Conservation (phyloP, 2,329 filamentous ascomycete species). For the Cadophora malorum region DNA sequence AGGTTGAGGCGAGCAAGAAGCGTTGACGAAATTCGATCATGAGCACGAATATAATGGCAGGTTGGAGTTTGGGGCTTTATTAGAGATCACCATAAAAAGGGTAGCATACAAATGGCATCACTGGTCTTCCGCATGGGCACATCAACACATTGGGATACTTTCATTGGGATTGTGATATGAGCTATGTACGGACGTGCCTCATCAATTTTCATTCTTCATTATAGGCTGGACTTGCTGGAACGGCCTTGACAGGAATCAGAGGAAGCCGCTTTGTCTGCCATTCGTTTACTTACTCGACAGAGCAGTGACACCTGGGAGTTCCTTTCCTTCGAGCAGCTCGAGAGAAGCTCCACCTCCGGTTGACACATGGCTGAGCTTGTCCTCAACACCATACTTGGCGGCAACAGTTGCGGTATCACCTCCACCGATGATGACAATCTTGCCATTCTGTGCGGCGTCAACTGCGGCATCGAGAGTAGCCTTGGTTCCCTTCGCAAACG, state of each 20-base stretch:
- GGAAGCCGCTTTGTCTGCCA: conserved; percentile 32
- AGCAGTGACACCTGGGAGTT: conserved; percentile 89
- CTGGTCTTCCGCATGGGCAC: conserved; percentile 32
- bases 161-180: conserved; percentile 29
- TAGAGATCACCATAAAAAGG: conserved; percentile 37
- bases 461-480: conserved; percentile 89
- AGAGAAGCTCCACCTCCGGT: conserved; percentile 95
- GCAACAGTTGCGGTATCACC: conserved; percentile 98
- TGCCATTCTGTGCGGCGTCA: conserved; percentile 77
- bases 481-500: conserved; percentile 93
- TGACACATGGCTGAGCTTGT: conserved; percentile 97
- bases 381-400: conserved; percentile 94
- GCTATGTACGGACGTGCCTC: conserved; percentile 35
- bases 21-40: conserved; percentile 51
- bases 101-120: conserved; percentile 41
- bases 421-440: conserved; percentile 98
- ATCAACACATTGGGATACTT: conserved; percentile 24
- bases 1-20: conserved; percentile 80
- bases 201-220: conserved; percentile 35
- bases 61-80: conserved; percentile 37
- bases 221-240: conserved; percentile 41
- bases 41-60: conserved; percentile 36
- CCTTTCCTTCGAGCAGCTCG: conserved; percentile 98
- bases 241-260: conserved; percentile 44
- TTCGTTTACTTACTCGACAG: conserved; percentile 75